Evolutionary conservation across 441 rosid species (phyloP).

Genomic region (Oxalis stricta): DNA sequence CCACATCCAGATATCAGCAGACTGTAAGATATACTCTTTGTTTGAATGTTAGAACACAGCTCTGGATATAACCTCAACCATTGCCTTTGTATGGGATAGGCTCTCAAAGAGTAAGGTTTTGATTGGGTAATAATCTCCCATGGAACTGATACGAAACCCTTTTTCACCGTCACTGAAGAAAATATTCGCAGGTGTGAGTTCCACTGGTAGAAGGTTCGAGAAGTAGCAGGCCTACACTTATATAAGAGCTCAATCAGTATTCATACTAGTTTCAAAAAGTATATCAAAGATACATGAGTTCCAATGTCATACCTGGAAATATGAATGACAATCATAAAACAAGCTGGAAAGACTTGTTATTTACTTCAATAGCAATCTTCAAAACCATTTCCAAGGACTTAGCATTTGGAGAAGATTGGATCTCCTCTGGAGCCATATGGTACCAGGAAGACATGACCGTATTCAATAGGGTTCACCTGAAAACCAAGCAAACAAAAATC

Average conservation of each 20-base stretch:
- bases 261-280: not conserved
- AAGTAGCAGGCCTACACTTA: constrained; percentile 30
- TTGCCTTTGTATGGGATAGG: constrained; percentile 13
- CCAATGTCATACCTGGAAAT: constrained; percentile 23
- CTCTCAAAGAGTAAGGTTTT: constrained; percentile 24
- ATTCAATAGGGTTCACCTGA: constrained; percentile 26
- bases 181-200: constrained; percentile 20
- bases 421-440: constrained; percentile 16
- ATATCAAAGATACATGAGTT: too few relatives aligned
- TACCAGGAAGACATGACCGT: constrained; percentile 29
- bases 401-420: constrained; percentile 11
- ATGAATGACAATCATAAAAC: constrained; percentile 18
- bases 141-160: constrained; percentile 14
- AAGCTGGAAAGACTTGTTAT: constrained; percentile 18
- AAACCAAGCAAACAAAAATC: constrained; percentile 8
- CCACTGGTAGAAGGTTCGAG: constrained; percentile 27
- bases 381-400: constrained; percentile 16
- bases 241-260: constrained; percentile 1
- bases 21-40: constrained; percentile 16
- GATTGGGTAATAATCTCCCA: constrained; percentile 25
- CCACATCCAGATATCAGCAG: constrained; percentile 26
- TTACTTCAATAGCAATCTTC: constrained; percentile 24
- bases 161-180: constrained; percentile 11
- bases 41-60: constrained; percentile 16
- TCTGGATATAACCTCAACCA: constrained; percentile 14